A percentile compares a stretch with the other conserved stretches of the same genome.
These are phyloP conservation scores for Exutisphaerella laricina DNA, from an alignment of 2,329 filamentous ascomycete species.

Conservation along the genomic window DNA sequence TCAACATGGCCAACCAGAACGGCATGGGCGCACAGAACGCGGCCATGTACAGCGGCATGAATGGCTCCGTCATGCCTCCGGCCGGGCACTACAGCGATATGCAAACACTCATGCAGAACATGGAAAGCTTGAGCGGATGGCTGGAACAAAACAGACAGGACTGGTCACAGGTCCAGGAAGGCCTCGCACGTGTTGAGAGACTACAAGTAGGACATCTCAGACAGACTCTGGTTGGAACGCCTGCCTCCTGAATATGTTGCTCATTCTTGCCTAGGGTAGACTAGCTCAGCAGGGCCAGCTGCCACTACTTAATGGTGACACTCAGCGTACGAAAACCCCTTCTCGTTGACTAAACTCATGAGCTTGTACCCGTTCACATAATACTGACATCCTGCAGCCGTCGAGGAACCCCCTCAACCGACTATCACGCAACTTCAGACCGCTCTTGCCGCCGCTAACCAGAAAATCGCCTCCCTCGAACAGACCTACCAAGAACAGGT, in stretches of 20 bases:
- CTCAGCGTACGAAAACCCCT: conserved; percentile 16
- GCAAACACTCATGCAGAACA: conserved; percentile 34
- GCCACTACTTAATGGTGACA: conserved; percentile 20
- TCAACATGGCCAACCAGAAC: conserved; percentile 29
- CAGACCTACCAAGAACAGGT: conserved; percentile 24
- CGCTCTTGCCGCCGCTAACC: conserved; percentile 24
- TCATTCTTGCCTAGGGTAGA: conserved; percentile 19
- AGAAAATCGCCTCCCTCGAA: conserved; percentile 27
- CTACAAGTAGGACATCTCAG: conserved; percentile 17
- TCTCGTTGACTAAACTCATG: background rate
- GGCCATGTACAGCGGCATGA: conserved; percentile 26
- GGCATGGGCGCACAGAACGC: conserved; percentile 24
- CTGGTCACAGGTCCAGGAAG: conserved; percentile 31
- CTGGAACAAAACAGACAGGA: conserved; percentile 35
- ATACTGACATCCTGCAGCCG: too few species aligned
- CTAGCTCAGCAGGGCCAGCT: conserved; percentile 20
- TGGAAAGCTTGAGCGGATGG: conserved; percentile 32
- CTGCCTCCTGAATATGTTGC: conserved; percentile 2
- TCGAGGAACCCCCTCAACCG: conserved; percentile 20
- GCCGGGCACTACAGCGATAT: conserved; percentile 37
- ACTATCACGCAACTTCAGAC: conserved; percentile 29
- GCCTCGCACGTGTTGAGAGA: conserved; percentile 29
- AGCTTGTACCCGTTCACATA: too few species aligned
- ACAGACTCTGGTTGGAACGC: conserved; percentile 1
- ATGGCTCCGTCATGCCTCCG: conserved; percentile 30